Evolutionary conservation across 495 filamentous ascomycete species (phyloP).

Genomic region (Neurospora cerealis): DNA sequence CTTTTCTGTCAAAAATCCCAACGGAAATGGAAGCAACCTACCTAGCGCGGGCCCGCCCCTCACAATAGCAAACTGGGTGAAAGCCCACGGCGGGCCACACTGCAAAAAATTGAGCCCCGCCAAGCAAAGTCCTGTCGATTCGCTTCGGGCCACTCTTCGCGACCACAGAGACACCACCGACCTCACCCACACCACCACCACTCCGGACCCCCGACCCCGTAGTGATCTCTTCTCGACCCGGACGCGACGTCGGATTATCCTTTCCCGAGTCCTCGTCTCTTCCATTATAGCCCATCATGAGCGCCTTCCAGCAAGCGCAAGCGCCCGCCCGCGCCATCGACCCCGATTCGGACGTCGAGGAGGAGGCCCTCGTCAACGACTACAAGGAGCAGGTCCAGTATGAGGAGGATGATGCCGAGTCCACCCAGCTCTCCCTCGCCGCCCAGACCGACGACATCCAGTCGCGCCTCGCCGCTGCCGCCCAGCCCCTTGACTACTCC

Average conservation of each 20-base stretch:
- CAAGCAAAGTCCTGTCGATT: constrained; percentile 15
- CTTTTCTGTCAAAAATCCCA: background rate
- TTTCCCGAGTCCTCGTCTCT: background rate
- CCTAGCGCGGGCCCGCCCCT: background rate
- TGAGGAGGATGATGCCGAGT: constrained; percentile 71
- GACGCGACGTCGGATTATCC: constrained; percentile 1
- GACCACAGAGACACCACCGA: constrained; percentile 12
- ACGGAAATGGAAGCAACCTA: background rate
- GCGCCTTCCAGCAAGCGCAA: constrained; percentile 39
- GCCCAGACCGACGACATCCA: constrained; percentile 73
- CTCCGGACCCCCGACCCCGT: constrained; percentile 4
- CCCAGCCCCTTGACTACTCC: constrained; percentile 89
- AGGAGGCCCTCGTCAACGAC: constrained; percentile 88
- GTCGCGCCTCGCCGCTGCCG: constrained; percentile 76
- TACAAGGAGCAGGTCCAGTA: constrained; percentile 92
- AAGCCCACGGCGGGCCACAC: background rate
- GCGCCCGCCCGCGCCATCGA: constrained; percentile 46
- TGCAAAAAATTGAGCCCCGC: constrained; percentile 27
- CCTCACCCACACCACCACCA: constrained; percentile 7
- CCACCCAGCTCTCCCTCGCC: constrained; percentile 50
- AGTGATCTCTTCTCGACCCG: background rate
- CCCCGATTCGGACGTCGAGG: constrained; percentile 85
- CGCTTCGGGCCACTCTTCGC: constrained; percentile 18
- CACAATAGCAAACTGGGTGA: background rate
- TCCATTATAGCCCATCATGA: constrained; percentile 27